A percentile compares a stretch with the other conserved stretches of the same genome.
Conservation (phyloP, 2,329 filamentous ascomycete genomes). For the Colletotrichum higginsianum region DNA sequence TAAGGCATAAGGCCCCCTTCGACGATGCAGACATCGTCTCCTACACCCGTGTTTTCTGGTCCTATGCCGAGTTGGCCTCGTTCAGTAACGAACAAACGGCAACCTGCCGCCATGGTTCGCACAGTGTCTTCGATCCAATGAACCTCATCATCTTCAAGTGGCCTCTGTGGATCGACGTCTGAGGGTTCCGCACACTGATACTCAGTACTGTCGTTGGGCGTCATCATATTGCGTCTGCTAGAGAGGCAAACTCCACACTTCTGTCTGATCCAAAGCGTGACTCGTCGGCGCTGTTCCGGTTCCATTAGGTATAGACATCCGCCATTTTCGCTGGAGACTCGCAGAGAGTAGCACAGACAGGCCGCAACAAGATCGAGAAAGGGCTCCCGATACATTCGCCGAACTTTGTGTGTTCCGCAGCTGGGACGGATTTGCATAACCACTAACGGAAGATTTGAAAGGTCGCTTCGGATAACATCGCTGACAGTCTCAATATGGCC, state of each 20-base stretch:
- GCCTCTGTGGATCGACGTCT: neutral
- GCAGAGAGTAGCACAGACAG: slow-evolving; percentile 1
- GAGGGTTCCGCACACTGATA: neutral
- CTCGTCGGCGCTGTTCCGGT: neutral
- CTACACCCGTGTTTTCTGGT: neutral
- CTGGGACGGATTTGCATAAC: neutral
- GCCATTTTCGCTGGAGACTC: neutral
- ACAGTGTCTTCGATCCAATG: slow-evolving; percentile 19
- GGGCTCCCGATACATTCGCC: neutral
- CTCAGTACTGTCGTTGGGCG: neutral
- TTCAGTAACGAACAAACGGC: slow-evolving; percentile 14
- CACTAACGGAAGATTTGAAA: neutral
- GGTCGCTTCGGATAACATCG: slow-evolving; percentile 4
- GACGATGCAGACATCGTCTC: slow-evolving; percentile 12
- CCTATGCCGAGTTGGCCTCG: slow-evolving; percentile 17
- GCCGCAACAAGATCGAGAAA: neutral
- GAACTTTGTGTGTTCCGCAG: neutral
- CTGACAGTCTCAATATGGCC: neutral
- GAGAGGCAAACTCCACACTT: neutral
- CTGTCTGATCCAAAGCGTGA: neutral
- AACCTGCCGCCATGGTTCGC: slow-evolving; percentile 1
- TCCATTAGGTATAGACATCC: neutral
- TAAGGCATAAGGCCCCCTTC: slow-evolving; percentile 28
- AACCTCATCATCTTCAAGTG: neutral
- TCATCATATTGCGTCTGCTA: neutral